Percentiles rank a stretch among this genome's conserved stretches.
phyloP scores from a whole-genome alignment of 192 early-diverging fungal species.

The Coemansia sp. region DNA sequence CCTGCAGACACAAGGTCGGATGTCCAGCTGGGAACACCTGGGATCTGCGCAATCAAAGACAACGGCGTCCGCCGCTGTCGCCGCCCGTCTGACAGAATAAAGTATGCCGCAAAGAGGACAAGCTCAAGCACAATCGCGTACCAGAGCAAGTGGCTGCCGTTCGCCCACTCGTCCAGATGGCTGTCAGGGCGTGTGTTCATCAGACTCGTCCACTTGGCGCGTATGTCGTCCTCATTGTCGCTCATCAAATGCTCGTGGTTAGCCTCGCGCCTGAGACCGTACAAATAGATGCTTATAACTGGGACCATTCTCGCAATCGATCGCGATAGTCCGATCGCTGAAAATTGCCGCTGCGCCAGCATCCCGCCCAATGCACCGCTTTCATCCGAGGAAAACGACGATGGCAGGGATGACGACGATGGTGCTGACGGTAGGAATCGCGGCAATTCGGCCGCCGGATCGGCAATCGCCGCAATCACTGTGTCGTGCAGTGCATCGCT shows the following conservation, averaged over 20 bases:
- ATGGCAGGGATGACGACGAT: background rate
- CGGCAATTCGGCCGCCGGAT: constrained; percentile 18
- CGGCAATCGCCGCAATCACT: constrained; percentile 22
- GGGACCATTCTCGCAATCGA: constrained; percentile 28
- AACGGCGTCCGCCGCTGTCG: constrained; percentile 6
- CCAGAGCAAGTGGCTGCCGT: constrained; percentile 36
- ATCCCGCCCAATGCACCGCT: background rate
- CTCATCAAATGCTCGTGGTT: constrained; percentile 34
- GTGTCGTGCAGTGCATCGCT: constrained; percentile 30
- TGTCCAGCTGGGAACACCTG: constrained; percentile 29
- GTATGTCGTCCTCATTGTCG: constrained; percentile 26
- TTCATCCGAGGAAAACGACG: constrained; percentile 1
- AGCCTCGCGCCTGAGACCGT: constrained; percentile 37
- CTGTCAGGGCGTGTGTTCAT: constrained; percentile 32
- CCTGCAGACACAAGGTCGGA: constrained; percentile 19
- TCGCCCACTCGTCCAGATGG: constrained; percentile 36
- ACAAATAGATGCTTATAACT: constrained; percentile 33
- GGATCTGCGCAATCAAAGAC: constrained; percentile 13
- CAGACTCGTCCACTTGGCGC: constrained; percentile 35
- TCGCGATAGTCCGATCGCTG: constrained; percentile 28
- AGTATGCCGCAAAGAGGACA: constrained; percentile 24
- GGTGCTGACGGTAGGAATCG: background rate
- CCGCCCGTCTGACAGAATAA: constrained; percentile 16
- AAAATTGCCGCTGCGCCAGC: constrained; percentile 25
- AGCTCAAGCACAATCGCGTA: constrained; percentile 34